Evolutionary conservation across 1,139 yeast species (phyloP).

Genomic region (Nakaseomyces uthaithaninus): DNA sequence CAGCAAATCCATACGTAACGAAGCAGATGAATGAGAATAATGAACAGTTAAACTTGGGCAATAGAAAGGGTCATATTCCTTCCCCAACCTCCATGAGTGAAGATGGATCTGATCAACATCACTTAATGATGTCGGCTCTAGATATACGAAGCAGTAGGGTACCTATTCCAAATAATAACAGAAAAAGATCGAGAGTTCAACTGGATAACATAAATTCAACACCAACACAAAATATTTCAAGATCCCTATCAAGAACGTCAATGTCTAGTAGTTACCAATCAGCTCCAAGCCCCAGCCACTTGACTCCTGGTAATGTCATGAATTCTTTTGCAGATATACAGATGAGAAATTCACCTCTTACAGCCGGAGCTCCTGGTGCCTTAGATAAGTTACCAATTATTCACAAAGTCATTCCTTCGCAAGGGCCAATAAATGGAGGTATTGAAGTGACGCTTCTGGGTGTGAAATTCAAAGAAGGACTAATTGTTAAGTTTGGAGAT

Average conservation of each 20-base stretch:
- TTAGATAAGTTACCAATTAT: constrained; percentile 43
- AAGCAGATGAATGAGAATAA: constrained; percentile 8
- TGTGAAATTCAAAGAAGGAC: constrained; percentile 72
- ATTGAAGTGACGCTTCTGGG: constrained; percentile 89
- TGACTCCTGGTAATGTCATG: not conserved
- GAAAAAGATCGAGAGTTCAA: constrained; percentile 5
- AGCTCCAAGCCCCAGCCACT: constrained; percentile 2
- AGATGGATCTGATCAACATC: constrained; percentile 52
- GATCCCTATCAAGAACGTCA: constrained; percentile 3
- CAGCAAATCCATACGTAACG: not conserved
- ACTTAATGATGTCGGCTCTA: constrained; percentile 6
- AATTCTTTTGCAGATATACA: not conserved
- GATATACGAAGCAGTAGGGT: constrained; percentile 4
- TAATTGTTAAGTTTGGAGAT: constrained; percentile 79
- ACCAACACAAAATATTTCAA: constrained; percentile 5
- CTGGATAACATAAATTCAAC: constrained; percentile 1
- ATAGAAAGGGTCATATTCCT: constrained; percentile 24
- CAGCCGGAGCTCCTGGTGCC: not conserved
- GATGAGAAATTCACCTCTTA: constrained; percentile 4
- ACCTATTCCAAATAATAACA: constrained; percentile 1
- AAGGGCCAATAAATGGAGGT: constrained; percentile 93
- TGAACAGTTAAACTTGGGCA: constrained; percentile 4
- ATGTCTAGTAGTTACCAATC: constrained; percentile 6
- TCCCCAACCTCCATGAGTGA: constrained; percentile 64
- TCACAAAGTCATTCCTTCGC: constrained; percentile 85